These are phyloP conservation scores for Leccinum obscurum DNA, from an alignment of 768 basidiomycete species.

Conservation along the genomic window DNA sequence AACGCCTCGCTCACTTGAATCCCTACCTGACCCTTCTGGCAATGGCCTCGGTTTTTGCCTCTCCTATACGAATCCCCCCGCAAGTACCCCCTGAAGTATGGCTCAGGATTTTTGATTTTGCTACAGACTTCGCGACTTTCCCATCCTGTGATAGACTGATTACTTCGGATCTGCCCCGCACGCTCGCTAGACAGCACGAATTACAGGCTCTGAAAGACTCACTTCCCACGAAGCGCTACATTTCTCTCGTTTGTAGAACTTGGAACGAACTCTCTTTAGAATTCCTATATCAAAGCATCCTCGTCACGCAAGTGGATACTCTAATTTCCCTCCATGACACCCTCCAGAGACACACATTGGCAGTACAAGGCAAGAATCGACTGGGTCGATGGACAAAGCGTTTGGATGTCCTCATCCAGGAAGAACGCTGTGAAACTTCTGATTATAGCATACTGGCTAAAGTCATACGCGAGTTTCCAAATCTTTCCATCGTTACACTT, in stretches of 20 bases:
- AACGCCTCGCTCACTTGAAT: not conserved
- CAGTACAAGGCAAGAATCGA: constrained; percentile 4
- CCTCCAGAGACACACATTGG: constrained; percentile 11
- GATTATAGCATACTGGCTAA: constrained; percentile 26
- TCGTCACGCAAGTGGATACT: constrained; percentile 20
- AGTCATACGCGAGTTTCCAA: constrained; percentile 27
- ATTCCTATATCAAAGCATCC: constrained; percentile 25
- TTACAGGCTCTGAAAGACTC: constrained; percentile 18
- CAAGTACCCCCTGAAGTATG: constrained; percentile 31
- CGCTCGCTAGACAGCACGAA: constrained; percentile 20
- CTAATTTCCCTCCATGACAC: constrained; percentile 18
- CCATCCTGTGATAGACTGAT: constrained; percentile 11
- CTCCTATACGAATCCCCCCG: not conserved
- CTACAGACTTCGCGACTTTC: constrained; percentile 14
- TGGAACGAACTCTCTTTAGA: constrained; percentile 25
- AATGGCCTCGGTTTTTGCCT: constrained; percentile 12
- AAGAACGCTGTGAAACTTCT: constrained; percentile 26
- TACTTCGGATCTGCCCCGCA: constrained; percentile 21
- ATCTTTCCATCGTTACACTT: constrained; percentile 25
- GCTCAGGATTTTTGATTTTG: constrained; percentile 27
- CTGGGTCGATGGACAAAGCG: constrained; percentile 31
- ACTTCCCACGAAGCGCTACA: constrained; percentile 22
- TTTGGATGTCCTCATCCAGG: constrained; percentile 26
- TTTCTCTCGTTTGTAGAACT: constrained; percentile 26
- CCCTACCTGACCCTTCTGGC: not conserved